A percentile compares a stretch with the other conserved stretches of the same genome.
Evolutionary conservation across 1,284 basidiomycete genomes (phyloP).

Genomic region (Agaricales sp.): DNA sequence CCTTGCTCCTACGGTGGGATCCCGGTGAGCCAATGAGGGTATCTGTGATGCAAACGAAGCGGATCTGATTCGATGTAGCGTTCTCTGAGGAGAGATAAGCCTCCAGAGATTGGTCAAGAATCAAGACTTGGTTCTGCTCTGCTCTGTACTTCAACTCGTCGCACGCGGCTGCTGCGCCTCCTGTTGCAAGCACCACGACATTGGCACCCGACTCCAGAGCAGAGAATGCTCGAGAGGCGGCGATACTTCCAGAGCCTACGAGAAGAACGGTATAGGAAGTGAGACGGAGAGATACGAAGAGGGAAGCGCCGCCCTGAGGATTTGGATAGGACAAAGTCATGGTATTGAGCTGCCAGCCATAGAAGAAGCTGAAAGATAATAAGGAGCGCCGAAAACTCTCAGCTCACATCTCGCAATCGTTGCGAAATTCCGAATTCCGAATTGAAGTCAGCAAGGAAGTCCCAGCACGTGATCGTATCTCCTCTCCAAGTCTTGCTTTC

Average conservation of each 20-base stretch:
- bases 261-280: constrained; percentile 50
- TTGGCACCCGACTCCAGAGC: constrained; percentile 75
- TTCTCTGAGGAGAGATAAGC: constrained; percentile 38
- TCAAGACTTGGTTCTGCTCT: constrained; percentile 39
- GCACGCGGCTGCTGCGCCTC: constrained; percentile 38
- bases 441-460: too few species aligned
- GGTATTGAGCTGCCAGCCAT: background rate
- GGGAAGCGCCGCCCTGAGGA: constrained; percentile 57
- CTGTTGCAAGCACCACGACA: constrained; percentile 56
- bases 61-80: constrained; percentile 23
- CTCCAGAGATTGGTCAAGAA: constrained; percentile 28
- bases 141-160: constrained; percentile 67
- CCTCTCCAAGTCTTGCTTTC: too few species aligned
- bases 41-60: constrained; percentile 71
- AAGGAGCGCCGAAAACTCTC: background rate
- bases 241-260: constrained; percentile 67
- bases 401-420: background rate
- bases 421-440: background rate
- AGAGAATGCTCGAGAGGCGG: constrained; percentile 72
- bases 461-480: too few species aligned
- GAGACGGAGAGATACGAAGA: constrained; percentile 71
- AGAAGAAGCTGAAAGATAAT: background rate
- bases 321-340: constrained; percentile 23
- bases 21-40: constrained; percentile 38
- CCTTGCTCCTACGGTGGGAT: constrained; percentile 29